Evolutionary conservation across 176 grass and related monocot genomes (phyloP), one percentile per base, ranked within the genome.

Genomic region (Raddia distichophylla): DNA sequence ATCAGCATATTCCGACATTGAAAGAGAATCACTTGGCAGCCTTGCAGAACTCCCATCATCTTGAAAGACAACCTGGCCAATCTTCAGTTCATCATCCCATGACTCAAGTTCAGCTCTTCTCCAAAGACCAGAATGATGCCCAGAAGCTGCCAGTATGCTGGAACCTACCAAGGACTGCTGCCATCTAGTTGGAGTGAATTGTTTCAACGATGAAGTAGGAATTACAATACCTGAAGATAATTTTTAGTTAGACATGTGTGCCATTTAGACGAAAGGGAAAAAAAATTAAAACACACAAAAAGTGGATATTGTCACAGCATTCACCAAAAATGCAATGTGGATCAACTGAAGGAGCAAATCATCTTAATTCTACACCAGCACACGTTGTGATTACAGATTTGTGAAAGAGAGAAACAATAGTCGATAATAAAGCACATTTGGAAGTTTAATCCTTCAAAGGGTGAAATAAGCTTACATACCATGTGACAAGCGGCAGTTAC

Each of bases 401-500:
- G 47, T 55, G 53, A 63, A 77, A 62, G 8, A 18, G 6, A 71
- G 17, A 58, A 80, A 59, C 8, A 72, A 7, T 7, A 10, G 57
- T 57, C 3, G 64, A 17, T 51, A 51, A 51, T 58, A 83, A 64
- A 59, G 50, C 64, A 57, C 4, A 63, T 60, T 79, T 74, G 71
- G 73, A 40, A 73, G 32, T 74, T 72, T 73, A 74, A 69, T 64
- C 61, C 67, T 80, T 19, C 53, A 18, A 78, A 74, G 13, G 32
- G 10, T 61, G 71, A 69, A 78, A 71, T 74, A 87, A 85, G 50
- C 58, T 75, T 71, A 94, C 92, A 92, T 91, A 98, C 95, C 95
- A 91, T 98, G 95, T 67, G 95, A 98, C 80, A 91, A 81, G 73
- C 95, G 88, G 89, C 95, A 98, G 84, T 90, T 98, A 84, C 86